Conservation (phyloP, 2,329 filamentous ascomycete species). For the Massarina eburnea region DNA sequence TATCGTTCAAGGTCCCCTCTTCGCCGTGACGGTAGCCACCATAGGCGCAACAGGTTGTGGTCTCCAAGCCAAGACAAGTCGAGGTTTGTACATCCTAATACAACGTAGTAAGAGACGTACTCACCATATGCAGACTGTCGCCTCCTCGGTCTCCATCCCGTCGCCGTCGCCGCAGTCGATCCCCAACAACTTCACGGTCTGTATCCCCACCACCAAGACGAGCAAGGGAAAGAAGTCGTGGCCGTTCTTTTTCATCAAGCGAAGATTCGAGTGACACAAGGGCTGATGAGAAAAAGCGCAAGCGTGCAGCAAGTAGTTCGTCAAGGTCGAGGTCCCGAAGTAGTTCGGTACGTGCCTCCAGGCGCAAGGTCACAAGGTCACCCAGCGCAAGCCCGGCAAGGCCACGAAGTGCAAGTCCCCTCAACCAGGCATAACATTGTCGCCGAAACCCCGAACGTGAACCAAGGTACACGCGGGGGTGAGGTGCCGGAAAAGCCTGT, state of each 20-base stretch:
- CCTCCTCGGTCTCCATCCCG: slow-evolving; percentile 32
- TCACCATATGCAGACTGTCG: slow-evolving; percentile 51
- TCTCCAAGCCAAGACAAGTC: slow-evolving; percentile 35
- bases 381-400: too few species aligned
- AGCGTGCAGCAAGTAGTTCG: slow-evolving; percentile 43
- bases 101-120: slow-evolving; percentile 53
- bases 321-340: slow-evolving; percentile 40
- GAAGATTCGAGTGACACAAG: slow-evolving; percentile 46
- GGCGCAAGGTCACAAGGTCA: not conserved
- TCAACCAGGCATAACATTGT: too few species aligned
- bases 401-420: too few species aligned
- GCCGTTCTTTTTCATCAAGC: slow-evolving; percentile 49
- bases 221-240: slow-evolving; percentile 44
- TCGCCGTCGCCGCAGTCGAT: slow-evolving; percentile 38
- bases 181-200: slow-evolving; percentile 43
- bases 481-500: too few species aligned
- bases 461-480: too few species aligned
- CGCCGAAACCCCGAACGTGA: too few species aligned
- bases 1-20: slow-evolving; percentile 17
- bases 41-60: slow-evolving; percentile 22
- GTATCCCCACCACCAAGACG: slow-evolving; percentile 42
- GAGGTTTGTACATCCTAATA: slow-evolving; percentile 48
- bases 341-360: slow-evolving; percentile 13
- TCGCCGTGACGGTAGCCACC: slow-evolving; percentile 13
- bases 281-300: slow-evolving; percentile 54